Conservation (phyloP, 345 rosid species). For the Camelina hispida region DNA sequence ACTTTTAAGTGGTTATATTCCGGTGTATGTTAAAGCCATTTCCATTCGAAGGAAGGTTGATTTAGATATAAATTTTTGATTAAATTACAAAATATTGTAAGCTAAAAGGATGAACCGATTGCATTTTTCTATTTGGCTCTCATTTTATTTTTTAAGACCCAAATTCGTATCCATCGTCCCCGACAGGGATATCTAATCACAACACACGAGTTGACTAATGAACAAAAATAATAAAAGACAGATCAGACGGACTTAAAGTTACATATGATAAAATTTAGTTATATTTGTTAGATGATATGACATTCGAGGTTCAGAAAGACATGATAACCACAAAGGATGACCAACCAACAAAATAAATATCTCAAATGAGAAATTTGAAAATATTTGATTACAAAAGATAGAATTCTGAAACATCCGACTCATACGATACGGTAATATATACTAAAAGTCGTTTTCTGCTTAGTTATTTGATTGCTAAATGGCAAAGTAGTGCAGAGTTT, state of each 20-base stretch:
- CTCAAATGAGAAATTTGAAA: neutral
- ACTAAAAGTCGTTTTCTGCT: neutral
- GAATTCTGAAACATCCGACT: neutral
- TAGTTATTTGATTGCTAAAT: neutral
- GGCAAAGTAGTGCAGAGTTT: conserved; percentile 40
- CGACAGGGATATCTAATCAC: conserved; percentile 16
- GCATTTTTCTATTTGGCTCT: neutral
- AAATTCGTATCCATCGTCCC: neutral
- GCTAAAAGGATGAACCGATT: too few species aligned
- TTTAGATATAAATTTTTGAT: too few species aligned
- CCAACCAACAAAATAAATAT: conserved; percentile 3
- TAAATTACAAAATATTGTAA: too few species aligned
- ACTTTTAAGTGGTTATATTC: too few species aligned
- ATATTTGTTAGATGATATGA: neutral
- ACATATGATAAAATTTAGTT: neutral
- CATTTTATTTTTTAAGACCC: neutral
- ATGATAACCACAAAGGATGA: conserved; percentile 35
- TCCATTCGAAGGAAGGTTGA: too few species aligned
- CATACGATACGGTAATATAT: neutral
- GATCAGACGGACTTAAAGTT: neutral
- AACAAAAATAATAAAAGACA: neutral
- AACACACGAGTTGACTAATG: conserved; percentile 2
- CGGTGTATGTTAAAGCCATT: too few species aligned
- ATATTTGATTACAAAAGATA: neutral
- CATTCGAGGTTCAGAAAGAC: neutral